These are phyloP conservation scores for Mycena citricolor DNA, from an alignment of 1,284 basidiomycete species.

Conservation along the genomic window DNA sequence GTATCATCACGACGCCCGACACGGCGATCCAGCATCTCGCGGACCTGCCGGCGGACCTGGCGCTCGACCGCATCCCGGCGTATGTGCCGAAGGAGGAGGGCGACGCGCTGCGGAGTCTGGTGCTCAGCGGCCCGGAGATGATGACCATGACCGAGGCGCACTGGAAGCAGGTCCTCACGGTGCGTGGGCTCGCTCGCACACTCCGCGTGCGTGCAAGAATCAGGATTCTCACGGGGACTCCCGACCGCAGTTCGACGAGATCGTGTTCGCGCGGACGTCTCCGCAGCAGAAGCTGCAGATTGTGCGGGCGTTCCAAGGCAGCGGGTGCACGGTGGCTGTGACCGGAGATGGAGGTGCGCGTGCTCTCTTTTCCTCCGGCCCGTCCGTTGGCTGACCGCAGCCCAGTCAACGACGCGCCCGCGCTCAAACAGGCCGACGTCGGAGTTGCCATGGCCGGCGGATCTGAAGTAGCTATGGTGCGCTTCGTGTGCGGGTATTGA, in stretches of 20 bases:
- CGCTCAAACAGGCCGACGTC: constrained; percentile 96
- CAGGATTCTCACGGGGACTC: not conserved
- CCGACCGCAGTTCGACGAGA: constrained; percentile 44
- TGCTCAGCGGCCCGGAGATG: constrained; percentile 83
- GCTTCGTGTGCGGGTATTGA: constrained; percentile 24
- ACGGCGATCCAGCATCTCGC: constrained; percentile 36
- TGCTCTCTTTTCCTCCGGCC: not conserved
- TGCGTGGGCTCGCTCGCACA: not conserved
- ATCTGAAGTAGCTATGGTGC: constrained; percentile 90
- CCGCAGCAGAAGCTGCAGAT: constrained; percentile 98
- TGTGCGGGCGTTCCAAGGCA: constrained; percentile 88
- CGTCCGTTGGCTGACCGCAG: not conserved
- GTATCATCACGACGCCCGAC: constrained; percentile 48
- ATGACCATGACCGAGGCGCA: constrained; percentile 82
- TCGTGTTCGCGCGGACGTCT: constrained; percentile 92
- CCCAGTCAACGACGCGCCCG: constrained; percentile 93
- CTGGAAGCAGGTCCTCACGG: constrained; percentile 77
- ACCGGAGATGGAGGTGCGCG: constrained; percentile 82
- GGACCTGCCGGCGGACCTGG: constrained; percentile 33
- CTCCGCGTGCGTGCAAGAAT: constrained; percentile 48
- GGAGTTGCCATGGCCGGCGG: constrained; percentile 97
- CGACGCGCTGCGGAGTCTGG: constrained; percentile 37
- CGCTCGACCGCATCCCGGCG: constrained; percentile 24
- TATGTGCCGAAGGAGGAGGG: constrained; percentile 30
- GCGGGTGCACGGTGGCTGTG: constrained; percentile 93